Conservation (phyloP, 768 basidiomycete species). For the Dioszegia aurantiaca region DNA sequence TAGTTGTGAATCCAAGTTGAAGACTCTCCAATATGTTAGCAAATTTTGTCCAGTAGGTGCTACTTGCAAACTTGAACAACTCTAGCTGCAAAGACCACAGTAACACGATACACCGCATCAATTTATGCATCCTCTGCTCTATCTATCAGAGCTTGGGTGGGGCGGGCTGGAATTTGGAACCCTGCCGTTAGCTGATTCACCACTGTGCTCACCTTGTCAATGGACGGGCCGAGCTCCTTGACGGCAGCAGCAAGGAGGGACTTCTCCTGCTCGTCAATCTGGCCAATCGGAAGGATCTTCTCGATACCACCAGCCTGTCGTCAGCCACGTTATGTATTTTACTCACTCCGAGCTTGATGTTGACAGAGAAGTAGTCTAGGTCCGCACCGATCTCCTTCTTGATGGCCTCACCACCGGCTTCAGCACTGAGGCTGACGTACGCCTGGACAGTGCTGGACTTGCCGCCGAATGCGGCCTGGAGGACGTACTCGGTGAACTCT, state of each 20-base stretch:
- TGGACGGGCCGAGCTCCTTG: conserved; percentile 50
- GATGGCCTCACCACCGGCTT: conserved; percentile 66
- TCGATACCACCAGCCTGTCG: conserved; percentile 72
- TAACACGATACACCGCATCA: too few relatives aligned
- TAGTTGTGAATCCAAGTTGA: too few relatives aligned
- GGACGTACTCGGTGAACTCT: conserved; percentile 63
- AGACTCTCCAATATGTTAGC: too few relatives aligned
- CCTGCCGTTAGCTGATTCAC: conserved; percentile 21
- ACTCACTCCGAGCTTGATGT: conserved; percentile 86
- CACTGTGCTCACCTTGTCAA: conserved; percentile 42
- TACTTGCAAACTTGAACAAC: too few relatives aligned
- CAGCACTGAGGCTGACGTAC: conserved; percentile 79
- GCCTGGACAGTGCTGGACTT: conserved; percentile 65
- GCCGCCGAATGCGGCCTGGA: conserved; percentile 63
- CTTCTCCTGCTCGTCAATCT: conserved; percentile 76
- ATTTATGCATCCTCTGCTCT: neutral
- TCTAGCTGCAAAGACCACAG: too few relatives aligned
- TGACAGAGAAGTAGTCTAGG: conserved; percentile 89
- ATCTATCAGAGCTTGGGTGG: conserved; percentile 39
- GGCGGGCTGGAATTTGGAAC: conserved; percentile 39
- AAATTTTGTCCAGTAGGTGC: too few relatives aligned
- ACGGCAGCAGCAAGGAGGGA: conserved; percentile 67
- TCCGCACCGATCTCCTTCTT: conserved; percentile 81
- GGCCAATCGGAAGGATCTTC: conserved; percentile 83
- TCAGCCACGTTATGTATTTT: neutral